Conservation (phyloP, 176 grass and related monocot genomes). For the Saccharum spontaneum region DNA sequence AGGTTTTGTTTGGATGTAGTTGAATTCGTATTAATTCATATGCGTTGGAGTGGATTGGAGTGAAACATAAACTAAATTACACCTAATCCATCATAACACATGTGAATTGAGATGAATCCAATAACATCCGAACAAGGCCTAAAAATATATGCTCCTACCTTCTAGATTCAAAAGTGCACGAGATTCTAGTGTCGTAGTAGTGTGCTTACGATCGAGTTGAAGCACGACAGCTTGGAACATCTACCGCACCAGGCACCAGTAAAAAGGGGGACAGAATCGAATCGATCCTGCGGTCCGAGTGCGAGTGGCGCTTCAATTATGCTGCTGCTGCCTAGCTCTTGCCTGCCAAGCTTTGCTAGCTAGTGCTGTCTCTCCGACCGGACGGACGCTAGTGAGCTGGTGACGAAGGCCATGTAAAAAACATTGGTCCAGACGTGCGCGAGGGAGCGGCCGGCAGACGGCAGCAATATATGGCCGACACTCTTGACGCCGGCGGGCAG, state of each 20-base stretch:
- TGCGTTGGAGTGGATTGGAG: no score
- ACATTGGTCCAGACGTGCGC: neutral
- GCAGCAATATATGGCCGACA: slow-evolving; percentile 48
- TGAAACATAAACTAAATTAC: no score
- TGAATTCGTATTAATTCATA: no score
- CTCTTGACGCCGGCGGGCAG: neutral
- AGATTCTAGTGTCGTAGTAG: neutral
- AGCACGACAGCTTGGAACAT: slow-evolving; percentile 12
- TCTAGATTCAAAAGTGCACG: neutral
- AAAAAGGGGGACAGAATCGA: neutral
- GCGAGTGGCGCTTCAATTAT: slow-evolving; percentile 48
- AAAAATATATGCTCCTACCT: neutral
- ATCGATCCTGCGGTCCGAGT: slow-evolving; percentile 14
- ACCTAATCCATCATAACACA: no score
- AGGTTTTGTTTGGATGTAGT: no score
- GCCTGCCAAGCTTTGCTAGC: slow-evolving; percentile 4
- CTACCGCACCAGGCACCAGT: slow-evolving; percentile 9
- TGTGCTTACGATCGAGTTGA: slow-evolving; percentile 15
- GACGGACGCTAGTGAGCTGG: neutral
- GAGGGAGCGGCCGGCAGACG: neutral
- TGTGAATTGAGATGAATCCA: no score
- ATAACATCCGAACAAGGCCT: no score
- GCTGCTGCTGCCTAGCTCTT: slow-evolving; percentile 9
- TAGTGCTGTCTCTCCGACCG: neutral
- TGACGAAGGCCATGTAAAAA: slow-evolving; percentile 30